Percentiles rank a stretch among this genome's conserved stretches.
Evolutionary conservation across 441 rosid genomes (phyloP).

Genomic region (Rhodomyrtus psidioides): DNA sequence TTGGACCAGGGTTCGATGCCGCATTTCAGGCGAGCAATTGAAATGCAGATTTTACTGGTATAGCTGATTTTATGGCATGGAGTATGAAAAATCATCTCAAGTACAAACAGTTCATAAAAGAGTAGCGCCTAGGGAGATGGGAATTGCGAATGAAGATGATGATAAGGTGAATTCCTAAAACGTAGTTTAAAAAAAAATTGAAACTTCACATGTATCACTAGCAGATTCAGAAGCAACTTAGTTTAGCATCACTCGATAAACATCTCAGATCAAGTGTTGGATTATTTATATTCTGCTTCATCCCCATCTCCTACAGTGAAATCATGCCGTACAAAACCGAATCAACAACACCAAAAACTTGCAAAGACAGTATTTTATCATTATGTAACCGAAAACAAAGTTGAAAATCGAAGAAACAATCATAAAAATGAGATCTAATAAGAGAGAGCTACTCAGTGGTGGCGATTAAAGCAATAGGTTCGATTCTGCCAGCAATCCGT

Average conservation of each 20-base stretch:
- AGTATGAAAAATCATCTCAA: not conserved
- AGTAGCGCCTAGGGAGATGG: not conserved
- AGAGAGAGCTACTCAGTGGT: conserved; percentile 48
- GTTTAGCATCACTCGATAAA: conserved; percentile 29
- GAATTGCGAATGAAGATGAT: not conserved
- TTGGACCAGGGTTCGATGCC: not conserved
- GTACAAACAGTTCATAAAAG: not conserved
- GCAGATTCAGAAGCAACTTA: conserved; percentile 52
- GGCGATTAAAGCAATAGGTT: conserved; percentile 51
- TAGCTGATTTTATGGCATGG: too few species aligned
- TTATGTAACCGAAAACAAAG: not conserved
- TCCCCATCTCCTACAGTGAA: conserved; percentile 19
- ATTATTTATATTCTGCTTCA: conserved; percentile 44
- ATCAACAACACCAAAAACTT: not conserved
- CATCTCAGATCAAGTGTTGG: conserved; percentile 89
- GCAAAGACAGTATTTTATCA: not conserved
- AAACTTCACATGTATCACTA: not conserved
- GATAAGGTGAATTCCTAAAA: not conserved
- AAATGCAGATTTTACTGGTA: not conserved
- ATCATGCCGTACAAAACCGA: not conserved
- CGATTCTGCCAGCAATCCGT: conserved; percentile 77
- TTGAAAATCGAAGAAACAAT: not conserved
- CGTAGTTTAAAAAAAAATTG: not conserved
- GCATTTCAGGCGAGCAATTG: not conserved
- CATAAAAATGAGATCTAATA: not conserved